Conservation (phyloP, 495 filamentous ascomycete genomes). For the Articulospora tetracladia region DNA sequence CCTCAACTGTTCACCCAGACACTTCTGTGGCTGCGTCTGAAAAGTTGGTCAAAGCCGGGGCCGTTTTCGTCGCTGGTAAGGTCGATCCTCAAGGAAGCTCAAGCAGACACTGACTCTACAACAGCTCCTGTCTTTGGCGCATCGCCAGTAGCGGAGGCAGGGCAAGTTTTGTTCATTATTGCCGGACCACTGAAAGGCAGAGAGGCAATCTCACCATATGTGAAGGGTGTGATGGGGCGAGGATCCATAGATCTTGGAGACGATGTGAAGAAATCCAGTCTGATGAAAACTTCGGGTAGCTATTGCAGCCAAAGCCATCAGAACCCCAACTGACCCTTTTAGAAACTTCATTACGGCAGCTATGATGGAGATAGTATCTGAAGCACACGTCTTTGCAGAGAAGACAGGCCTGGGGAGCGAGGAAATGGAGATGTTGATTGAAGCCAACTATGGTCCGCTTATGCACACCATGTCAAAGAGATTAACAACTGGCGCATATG, state of each 20-base stretch:
- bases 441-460: not conserved
- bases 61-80: not conserved
- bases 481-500: not conserved
- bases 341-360: not conserved
- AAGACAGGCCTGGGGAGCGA: not conserved
- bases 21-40: not conserved
- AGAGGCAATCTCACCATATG: not conserved
- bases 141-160: not conserved
- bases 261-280: not conserved
- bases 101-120: not conserved
- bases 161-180: not conserved
- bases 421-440: not conserved
- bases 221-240: not conserved
- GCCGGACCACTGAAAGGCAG: not conserved
- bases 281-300: not conserved
- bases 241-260: not conserved
- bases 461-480: not conserved
- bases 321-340: no score
- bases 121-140: not conserved
- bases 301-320: no score
- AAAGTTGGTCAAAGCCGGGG: not conserved
- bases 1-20: not conserved
- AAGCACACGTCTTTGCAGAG: constrained; percentile 1
- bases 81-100: not conserved
- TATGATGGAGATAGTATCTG: not conserved